Conservation (phyloP, 2,329 filamentous ascomycete genomes). For the Fusarium anguioides region DNA sequence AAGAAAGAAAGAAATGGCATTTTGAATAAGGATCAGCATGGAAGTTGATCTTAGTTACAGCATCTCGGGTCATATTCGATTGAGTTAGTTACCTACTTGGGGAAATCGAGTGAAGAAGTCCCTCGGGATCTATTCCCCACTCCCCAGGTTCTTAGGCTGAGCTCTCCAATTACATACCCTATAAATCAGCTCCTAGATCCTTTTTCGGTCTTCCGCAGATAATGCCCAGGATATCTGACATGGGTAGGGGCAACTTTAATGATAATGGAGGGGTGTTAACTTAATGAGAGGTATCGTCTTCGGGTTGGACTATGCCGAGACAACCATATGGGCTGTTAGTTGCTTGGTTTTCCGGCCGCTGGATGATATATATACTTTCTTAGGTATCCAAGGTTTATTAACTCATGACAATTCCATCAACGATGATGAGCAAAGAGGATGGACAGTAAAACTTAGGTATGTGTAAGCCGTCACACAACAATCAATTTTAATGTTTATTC, state of each 20-base stretch:
- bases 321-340: background rate
- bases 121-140: constrained; percentile 2
- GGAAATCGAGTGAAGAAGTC: constrained; percentile 6
- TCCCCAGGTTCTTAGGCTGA: background rate
- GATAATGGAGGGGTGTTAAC: background rate
- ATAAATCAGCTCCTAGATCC: background rate
- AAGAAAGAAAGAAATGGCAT: background rate
- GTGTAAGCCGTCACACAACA: background rate
- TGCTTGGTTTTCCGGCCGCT: background rate
- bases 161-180: background rate
- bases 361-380: background rate
- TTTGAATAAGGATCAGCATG: background rate
- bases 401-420: background rate
- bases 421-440: background rate
- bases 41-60: background rate
- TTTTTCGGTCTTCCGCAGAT: background rate
- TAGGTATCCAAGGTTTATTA: background rate
- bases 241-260: constrained; percentile 2
- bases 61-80: background rate
- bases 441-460: background rate
- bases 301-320: constrained; percentile 8
- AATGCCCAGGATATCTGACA: background rate
- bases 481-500: background rate
- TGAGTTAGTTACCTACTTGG: too few relatives aligned
- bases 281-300: background rate